Evolutionary conservation across 75 land plant genomes (phyloP), one percentile per base, ranked within the genome.

Genomic region (Gnetum montanum): DNA sequence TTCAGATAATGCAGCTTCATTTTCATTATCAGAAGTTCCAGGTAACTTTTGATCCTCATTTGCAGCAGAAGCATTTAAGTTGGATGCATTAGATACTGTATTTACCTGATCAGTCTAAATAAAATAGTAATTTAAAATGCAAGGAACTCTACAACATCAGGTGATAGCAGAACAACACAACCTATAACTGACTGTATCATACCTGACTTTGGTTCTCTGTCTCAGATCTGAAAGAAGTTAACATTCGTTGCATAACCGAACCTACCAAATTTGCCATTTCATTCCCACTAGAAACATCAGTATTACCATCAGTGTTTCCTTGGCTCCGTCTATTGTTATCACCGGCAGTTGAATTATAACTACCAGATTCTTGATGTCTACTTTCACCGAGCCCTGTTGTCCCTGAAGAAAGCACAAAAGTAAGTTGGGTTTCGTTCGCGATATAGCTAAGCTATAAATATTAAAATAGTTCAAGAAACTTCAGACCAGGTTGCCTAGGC

Each of bases 191-290:
- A 27, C 13, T 36, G 22, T 34, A 23, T 33, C 18, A 33, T 53
- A 53, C 55, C 55, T 53, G 55, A 19, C 22, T 34, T 31, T 53
- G 55, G 29, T 53, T 53, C 4, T 5, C 23, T 53, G 25, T 53
- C 16, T 25, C 55, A 53, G 55, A 22, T 33, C 34, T 31, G 11
- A 13, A 22, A 7, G 19, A 20, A 34, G 37, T 18, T 53, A 22
- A 34, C 55, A 33, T 53, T 30, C 34, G 37, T 25, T 53, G 55
- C 55, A 53, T 19, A 19, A 33, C 55, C 7, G 54, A 29, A 19
- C 34, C 34, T 16, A 34, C 35, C 22, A 53, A 30, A 31, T 53
- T 31, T 31, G 34, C 54, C 22, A 31, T 31, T 29, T 51, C 54
- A 51, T 2, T 16, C 3, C 36, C 30, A 16, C 35, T 29, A 51